Conservation (phyloP, 306 rosid species). For the Trifolium subterraneum region DNA sequence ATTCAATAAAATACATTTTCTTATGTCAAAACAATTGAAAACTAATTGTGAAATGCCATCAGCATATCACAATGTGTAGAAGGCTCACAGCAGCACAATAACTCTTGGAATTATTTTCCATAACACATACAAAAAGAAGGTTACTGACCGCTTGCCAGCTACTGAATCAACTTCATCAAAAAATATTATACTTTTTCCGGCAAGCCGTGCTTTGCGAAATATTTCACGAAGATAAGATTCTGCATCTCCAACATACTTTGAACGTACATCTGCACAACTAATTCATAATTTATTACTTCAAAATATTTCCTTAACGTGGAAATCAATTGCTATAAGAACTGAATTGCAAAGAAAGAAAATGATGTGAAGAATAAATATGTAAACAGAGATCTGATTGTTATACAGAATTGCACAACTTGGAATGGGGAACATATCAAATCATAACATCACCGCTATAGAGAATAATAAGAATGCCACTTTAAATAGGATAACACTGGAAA, state of each 20-base stretch:
- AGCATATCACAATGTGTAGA: background rate
- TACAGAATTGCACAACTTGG: background rate
- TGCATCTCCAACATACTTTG: conserved; percentile 97
- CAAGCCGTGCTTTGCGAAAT: conserved; percentile 86
- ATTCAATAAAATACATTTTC: conserved; percentile 24
- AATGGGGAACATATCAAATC: background rate
- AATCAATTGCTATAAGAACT: conserved; percentile 20
- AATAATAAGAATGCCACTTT: background rate
- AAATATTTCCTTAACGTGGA: conserved; percentile 28
- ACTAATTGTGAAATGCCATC: conserved; percentile 11
- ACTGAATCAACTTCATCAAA: conserved; percentile 93
- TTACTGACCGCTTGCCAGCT: conserved; percentile 86
- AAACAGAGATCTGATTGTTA: background rate
- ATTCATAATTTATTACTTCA: conserved; percentile 46
- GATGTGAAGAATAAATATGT: background rate
- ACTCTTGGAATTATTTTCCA: conserved; percentile 7
- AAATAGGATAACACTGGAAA: background rate
- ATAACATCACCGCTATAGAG: background rate
- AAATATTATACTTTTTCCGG: conserved; percentile 88
- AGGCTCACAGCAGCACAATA: background rate
- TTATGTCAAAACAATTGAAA: conserved; percentile 13
- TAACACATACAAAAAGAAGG: conserved; percentile 9
- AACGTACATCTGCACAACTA: conserved; percentile 92
- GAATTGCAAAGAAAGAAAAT: conserved; percentile 15
- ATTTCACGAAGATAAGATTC: conserved; percentile 88